Base-by-base conservation (phyloP, 495 filamentous ascomycete species). In the Penicillium desertorum region DNA sequence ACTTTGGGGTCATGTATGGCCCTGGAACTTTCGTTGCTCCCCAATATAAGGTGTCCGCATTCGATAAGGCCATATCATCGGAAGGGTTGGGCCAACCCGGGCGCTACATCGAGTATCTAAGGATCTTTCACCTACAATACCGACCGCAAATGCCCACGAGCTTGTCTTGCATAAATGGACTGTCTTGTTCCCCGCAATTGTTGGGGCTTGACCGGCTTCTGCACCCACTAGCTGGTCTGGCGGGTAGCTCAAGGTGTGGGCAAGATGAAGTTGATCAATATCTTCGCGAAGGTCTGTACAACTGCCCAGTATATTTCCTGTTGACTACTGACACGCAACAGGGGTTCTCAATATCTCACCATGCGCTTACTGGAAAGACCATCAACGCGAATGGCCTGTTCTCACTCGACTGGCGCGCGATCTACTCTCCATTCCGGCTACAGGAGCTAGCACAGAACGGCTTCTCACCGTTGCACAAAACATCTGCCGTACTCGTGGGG, bases 151-250 rank as follows among this genome's bases (percentile, higher is more conserved):
- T 45, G 44, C 44, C 44, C 23, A 45, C 23, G 23, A 45, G 44
- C 44, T 45, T 45, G 44, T 45, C 44, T 45, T 45, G 23, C 12
- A 11, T 45, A 11, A 45, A 45, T 45, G 44, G 44, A 45, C 44
- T 45, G 23, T 45, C 44, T 45, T 45, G 44, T 9, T 45, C 44
- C 14, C 44, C 44, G 23, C 44, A 45, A 9, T 45, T 45, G 44
- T 45, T 45, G 23, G 44, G 44, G 10, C 44, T 20, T 3, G 19
- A 27, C 44, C 23, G 25, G 25, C 25, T 27, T 27, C 25, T 27
- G 25, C 25, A 27, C 25, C 25, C 25, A 7, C 25, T 27, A 29
- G 44, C 44, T 45, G 23, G 44, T 45, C 44, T 23, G 23, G 44
- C 44, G 44, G 44, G 19, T 45, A 27, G 44, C 5, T 43, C 17